These are phyloP conservation scores for Floccularia luteovirens DNA, from an alignment of 768 basidiomycete species.

Conservation along the genomic window DNA sequence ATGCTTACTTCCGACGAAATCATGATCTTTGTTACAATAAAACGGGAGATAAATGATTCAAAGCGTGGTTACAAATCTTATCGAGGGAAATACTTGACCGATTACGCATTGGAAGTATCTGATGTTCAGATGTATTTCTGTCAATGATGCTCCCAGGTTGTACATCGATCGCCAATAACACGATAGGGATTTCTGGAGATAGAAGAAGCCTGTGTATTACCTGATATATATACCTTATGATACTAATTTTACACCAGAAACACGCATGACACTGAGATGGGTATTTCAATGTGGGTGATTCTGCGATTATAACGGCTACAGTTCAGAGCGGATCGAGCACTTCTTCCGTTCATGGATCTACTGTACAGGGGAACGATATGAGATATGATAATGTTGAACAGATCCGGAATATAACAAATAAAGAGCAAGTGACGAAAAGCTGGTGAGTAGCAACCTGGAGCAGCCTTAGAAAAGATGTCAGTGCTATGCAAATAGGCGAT, in stretches of 20 bases:
- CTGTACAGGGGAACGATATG: slow-evolving; percentile 7
- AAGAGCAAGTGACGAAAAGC: not conserved
- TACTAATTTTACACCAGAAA: slow-evolving; percentile 2
- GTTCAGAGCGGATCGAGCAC: slow-evolving; percentile 6
- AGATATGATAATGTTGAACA: slow-evolving; percentile 12
- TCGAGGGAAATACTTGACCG: too few relatives aligned
- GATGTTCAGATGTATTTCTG: too few relatives aligned
- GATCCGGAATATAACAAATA: not conserved
- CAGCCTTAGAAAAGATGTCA: not conserved
- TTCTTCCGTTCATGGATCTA: slow-evolving; percentile 8
- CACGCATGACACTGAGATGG: not conserved
- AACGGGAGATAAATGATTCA: too few relatives aligned
- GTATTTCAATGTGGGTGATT: not conserved
- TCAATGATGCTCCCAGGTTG: too few relatives aligned
- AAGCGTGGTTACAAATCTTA: too few relatives aligned
- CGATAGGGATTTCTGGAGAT: too few relatives aligned
- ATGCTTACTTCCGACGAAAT: too few relatives aligned
- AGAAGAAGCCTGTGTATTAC: slow-evolving; percentile 4
- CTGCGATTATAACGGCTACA: slow-evolving; percentile 10
- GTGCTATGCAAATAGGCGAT: slow-evolving; percentile 5
- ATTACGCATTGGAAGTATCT: too few relatives aligned
- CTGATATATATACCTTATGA: slow-evolving; percentile 4
- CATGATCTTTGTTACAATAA: too few relatives aligned
- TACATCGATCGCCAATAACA: too few relatives aligned
- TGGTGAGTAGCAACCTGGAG: too few relatives aligned